Evolutionary conservation across 257 asterid species (phyloP).

Genomic region (Nyctanthes arbortristis): DNA sequence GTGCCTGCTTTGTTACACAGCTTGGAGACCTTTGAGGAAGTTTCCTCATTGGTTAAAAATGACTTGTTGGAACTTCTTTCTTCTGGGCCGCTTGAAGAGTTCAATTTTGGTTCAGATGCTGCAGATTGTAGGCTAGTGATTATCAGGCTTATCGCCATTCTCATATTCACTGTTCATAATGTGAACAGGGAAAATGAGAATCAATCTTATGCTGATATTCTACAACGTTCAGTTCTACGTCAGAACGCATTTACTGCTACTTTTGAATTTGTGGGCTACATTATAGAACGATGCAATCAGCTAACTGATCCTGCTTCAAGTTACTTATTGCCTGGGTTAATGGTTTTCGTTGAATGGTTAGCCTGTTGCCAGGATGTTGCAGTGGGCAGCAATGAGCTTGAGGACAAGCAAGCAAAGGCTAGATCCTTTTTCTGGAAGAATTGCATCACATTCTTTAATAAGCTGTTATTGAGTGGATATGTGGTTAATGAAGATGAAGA

Average conservation of each 20-base stretch:
- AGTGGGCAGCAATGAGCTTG: slow-evolving; percentile 63
- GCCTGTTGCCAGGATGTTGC: slow-evolving; percentile 83
- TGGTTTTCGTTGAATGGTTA: slow-evolving; percentile 93
- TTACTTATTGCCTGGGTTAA: slow-evolving; percentile 79
- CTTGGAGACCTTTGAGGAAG: slow-evolving; percentile 84
- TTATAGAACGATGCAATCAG: slow-evolving; percentile 75
- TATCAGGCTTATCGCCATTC: slow-evolving; percentile 73
- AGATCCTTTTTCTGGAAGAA: slow-evolving; percentile 76
- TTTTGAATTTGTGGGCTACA: slow-evolving; percentile 80
- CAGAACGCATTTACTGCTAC: slow-evolving; percentile 79
- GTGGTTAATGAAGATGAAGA: slow-evolving; percentile 65
- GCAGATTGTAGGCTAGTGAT: slow-evolving; percentile 66
- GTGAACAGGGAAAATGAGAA: slow-evolving; percentile 74
- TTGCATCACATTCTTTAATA: slow-evolving; percentile 65
- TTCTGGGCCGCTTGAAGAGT: slow-evolving; percentile 63
- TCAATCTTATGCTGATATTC: slow-evolving; percentile 87
- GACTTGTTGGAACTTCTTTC: slow-evolving; percentile 76
- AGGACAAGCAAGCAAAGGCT: slow-evolving; percentile 71
- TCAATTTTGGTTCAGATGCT: slow-evolving; percentile 67
- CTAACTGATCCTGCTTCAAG: slow-evolving; percentile 74
- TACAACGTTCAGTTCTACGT: slow-evolving; percentile 85
- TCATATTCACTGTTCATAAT: slow-evolving; percentile 81
- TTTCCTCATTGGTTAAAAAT: slow-evolving; percentile 60
- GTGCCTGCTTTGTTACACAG: slow-evolving; percentile 47
- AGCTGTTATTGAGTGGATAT: slow-evolving; percentile 61